Conservation (phyloP, 371 early-diverging fungal species). For the Racocetra persica region DNA sequence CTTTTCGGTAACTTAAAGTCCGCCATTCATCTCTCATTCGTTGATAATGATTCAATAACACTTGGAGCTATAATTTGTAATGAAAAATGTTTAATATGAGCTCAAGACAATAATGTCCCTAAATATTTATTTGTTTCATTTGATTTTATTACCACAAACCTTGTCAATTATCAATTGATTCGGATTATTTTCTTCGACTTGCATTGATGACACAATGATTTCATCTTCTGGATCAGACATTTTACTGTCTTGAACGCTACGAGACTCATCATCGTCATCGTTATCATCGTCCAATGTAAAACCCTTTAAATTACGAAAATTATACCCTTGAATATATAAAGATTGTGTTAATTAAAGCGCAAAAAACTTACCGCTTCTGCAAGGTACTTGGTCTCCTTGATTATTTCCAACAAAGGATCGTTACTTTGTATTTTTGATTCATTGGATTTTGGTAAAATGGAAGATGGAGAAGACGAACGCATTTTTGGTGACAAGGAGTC, state of each 20-base stretch:
- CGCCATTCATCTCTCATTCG: conserved; percentile 36
- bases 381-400: not conserved
- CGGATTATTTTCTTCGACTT: not conserved
- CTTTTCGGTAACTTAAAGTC: conserved; percentile 18
- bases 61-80: not conserved
- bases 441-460: no score
- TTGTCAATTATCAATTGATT: conserved; percentile 24
- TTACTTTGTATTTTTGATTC: no score
- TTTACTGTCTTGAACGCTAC: no score
- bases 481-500: no score
- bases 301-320: conserved; percentile 6
- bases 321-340: not conserved
- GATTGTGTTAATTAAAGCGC: not conserved
- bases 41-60: conserved; percentile 15
- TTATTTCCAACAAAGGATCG: conserved; percentile 14
- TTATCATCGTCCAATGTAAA: not conserved
- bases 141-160: not conserved
- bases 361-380: not conserved
- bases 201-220: no score
- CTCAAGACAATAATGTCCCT: no score
- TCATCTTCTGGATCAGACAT: not conserved
- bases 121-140: no score
- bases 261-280: not conserved
- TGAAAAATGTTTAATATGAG: no score
- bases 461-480: no score